Base-by-base conservation (phyloP, 2,329 filamentous ascomycete genomes). In the Penicillium sp. region DNA sequence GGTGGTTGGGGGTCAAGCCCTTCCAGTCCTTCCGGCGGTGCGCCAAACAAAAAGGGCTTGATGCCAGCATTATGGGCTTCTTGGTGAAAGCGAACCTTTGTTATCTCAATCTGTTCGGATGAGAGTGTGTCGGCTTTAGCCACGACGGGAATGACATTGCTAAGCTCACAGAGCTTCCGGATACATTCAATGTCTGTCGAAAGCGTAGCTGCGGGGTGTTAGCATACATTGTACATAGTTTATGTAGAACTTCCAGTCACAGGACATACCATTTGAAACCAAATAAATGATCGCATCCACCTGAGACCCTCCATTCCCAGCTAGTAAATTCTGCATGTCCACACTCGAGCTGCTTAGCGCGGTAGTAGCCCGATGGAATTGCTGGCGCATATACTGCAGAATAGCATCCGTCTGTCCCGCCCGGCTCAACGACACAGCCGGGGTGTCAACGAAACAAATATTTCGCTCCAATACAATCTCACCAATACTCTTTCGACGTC, bases 381-480 rank as follows among this genome's bases (percentile, higher is more conserved):
- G 83, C 42, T 83, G 83, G 71, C 92, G 87, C 28, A 96, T 81
- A 68, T 96, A 95, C 54, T 87, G 79, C 13, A 88, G 74, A 34
- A 89, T 83, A 6, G 79, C 79, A 34, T 84, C 81, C 46, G 86
- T 85, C 48, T 77, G 79, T 61, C 84, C 83, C 63, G 60, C 50
- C 34, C 61, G 60, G 58, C 83, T 81, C 48, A 86, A 81, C 33
- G 81, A 83, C 42, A 77, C 79, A 42, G 79, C 80, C 60, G 88
- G 85, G 2, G 90, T 93, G 75, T 97, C 93, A 54, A 97, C 87
- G 69, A 99, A 97, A 72, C 91, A 96, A 5, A 99, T 76, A 68
- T 99, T 99, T 26, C 93, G 85, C 69, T 97, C 93, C 42, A 97
- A 77, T 34, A 97, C 83, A 19, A 86, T 83, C 59, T 94, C 92